These are phyloP conservation scores for Cladophialophora chaetospira DNA, from an alignment of 2,329 filamentous ascomycete genomes.

Conservation along the genomic window DNA sequence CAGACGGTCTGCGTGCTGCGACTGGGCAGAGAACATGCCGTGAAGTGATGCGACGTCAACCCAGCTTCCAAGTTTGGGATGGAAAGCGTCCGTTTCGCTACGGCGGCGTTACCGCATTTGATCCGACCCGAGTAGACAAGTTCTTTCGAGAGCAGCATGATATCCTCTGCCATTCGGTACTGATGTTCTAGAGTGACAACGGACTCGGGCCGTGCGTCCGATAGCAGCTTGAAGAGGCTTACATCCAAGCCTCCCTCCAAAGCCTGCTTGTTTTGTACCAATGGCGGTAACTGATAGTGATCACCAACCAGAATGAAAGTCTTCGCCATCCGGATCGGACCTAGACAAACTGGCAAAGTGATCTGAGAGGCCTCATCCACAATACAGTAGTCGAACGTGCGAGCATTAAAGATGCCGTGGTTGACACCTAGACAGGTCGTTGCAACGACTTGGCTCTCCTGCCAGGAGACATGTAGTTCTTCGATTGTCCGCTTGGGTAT, in stretches of 20 bases:
- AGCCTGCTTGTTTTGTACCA: constrained; percentile 90
- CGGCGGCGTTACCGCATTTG: constrained; percentile 79
- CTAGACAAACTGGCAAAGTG: constrained; percentile 89
- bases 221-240: constrained; percentile 90
- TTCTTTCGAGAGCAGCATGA: constrained; percentile 90
- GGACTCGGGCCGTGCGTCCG: constrained; percentile 80
- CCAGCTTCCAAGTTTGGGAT: constrained; percentile 65
- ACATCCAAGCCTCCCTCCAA: constrained; percentile 84
- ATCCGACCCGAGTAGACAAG: constrained; percentile 90
- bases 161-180: constrained; percentile 97
- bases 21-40: constrained; percentile 45
- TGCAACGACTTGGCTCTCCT: constrained; percentile 83
- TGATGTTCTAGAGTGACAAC: constrained; percentile 93
- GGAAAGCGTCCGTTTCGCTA: constrained; percentile 69
- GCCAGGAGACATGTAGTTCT: constrained; percentile 80
- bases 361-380: constrained; percentile 98
- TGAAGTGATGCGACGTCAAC: constrained; percentile 63
- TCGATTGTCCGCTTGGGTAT: constrained; percentile 75
- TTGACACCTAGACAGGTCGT: constrained; percentile 93
- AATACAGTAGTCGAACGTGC: constrained; percentile 96
- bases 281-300: constrained; percentile 90
- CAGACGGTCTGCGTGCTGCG: constrained; percentile 34
- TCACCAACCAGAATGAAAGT: constrained; percentile 96
- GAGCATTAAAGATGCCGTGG: constrained; percentile 82
- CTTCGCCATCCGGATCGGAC: constrained; percentile 86